Evolutionary conservation across 176 grass and related monocot genomes (phyloP).

Genomic region (Triticum monococcum): DNA sequence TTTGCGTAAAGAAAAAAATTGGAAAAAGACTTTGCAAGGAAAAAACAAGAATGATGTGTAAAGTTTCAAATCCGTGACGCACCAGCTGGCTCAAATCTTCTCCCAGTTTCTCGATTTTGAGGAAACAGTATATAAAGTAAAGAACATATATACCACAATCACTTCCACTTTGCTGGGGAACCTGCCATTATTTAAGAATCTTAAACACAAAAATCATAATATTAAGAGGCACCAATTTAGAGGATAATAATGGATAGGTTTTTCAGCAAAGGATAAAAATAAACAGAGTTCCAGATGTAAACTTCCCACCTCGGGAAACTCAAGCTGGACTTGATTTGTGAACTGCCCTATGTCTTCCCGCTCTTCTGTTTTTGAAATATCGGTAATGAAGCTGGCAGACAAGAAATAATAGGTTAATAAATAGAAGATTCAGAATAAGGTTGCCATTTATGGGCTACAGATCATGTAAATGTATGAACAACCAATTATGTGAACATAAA

Average conservation of each 20-base stretch:
- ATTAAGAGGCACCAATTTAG: not conserved
- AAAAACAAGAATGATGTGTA: constrained; percentile 10
- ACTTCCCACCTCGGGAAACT: constrained; percentile 70
- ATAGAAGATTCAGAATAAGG: not conserved
- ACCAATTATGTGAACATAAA: not conserved
- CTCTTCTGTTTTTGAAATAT: constrained; percentile 78
- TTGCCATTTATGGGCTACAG: not conserved
- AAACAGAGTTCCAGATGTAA: not conserved
- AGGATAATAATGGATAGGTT: not conserved
- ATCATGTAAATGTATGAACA: not conserved
- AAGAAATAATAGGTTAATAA: constrained; percentile 6
- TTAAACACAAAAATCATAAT: not conserved
- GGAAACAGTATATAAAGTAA: constrained; percentile 75
- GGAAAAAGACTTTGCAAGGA: not conserved
- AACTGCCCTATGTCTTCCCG: constrained; percentile 53
- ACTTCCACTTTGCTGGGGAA: constrained; percentile 78
- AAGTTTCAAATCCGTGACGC: constrained; percentile 27
- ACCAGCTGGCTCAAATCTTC: constrained; percentile 30
- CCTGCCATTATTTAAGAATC: constrained; percentile 44
- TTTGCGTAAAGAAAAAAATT: not conserved
- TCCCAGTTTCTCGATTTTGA: constrained; percentile 39
- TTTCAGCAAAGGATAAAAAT: too few species aligned
- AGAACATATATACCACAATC: constrained; percentile 93
- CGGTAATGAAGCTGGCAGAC: constrained; percentile 59
- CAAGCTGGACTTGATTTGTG: constrained; percentile 63